Conservation (phyloP, 805 yeast genomes). For the Metschnikowia kunwiensis region DNA sequence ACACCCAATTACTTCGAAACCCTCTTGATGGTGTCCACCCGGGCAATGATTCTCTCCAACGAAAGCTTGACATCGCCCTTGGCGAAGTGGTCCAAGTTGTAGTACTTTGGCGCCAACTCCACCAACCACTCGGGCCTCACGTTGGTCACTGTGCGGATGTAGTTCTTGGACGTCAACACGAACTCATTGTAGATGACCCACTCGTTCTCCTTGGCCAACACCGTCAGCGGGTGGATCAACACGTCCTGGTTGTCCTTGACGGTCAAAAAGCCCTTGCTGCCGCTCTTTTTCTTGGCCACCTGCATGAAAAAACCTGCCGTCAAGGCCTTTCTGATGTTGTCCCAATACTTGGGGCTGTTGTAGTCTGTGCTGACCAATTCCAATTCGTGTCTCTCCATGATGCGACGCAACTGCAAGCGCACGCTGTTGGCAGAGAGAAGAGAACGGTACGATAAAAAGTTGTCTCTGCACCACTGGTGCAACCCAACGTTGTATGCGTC, state of each 20-base stretch:
- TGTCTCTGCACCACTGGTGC: slow-evolving; percentile 87
- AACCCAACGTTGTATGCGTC: slow-evolving; percentile 66
- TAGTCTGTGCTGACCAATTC: slow-evolving; percentile 64
- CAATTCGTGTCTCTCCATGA: slow-evolving; percentile 79
- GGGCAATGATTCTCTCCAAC: slow-evolving; percentile 55
- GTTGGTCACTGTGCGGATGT: slow-evolving; percentile 88
- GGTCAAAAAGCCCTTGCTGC: slow-evolving; percentile 77
- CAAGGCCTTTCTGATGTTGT: slow-evolving; percentile 79
- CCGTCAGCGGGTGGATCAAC: slow-evolving; percentile 88
- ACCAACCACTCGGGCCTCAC: slow-evolving; percentile 91
- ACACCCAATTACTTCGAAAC: slow-evolving; percentile 10
- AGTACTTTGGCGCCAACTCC: slow-evolving; percentile 73
- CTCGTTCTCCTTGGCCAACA: slow-evolving; percentile 81
- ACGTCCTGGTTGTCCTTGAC: slow-evolving; percentile 97
- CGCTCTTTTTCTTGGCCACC: slow-evolving; percentile 87
- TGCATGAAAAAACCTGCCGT: slow-evolving; percentile 98
- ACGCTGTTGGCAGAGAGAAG: slow-evolving; percentile 84
- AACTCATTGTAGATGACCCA: slow-evolving; percentile 96
- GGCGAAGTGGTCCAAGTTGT: slow-evolving; percentile 57
- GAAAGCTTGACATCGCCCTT: slow-evolving; percentile 72
- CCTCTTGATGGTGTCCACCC: slow-evolving; percentile 44
- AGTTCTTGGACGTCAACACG: slow-evolving; percentile 89
- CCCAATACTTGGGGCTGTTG: slow-evolving; percentile 61
- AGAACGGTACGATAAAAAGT: slow-evolving; percentile 80
- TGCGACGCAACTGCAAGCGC: slow-evolving; percentile 72